phyloP scores from a whole-genome alignment of 1,139 yeast genomes.

The Pichia kudriavzevii region DNA sequence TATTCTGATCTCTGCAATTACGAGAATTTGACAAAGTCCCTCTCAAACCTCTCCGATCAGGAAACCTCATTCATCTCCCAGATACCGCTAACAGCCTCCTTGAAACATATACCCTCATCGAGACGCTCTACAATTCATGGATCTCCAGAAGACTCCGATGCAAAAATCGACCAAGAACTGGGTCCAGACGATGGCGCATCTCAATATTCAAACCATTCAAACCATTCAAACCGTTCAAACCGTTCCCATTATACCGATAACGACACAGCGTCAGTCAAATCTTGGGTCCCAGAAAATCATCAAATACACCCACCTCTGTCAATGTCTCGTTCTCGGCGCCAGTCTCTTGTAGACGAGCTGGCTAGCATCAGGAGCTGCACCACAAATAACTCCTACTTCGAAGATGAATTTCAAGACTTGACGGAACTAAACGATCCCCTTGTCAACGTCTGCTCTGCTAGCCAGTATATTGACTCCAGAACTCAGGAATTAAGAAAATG shows the following conservation, averaged over 20 bases:
- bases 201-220: conserved; percentile 4
- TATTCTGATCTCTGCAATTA: too few relatives aligned
- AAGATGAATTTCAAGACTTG: conserved; percentile 16
- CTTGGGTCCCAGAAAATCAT: conserved; percentile 9
- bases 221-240: conserved; percentile 27
- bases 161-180: conserved; percentile 14
- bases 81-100: too few relatives aligned
- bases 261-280: conserved; percentile 3
- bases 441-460: conserved; percentile 20
- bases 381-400: conserved; percentile 19
- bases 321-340: conserved; percentile 5
- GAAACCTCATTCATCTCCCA: background rate
- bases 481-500: conserved; percentile 17
- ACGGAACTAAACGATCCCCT: background rate
- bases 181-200: background rate
- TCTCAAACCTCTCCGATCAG: conserved; percentile 23
- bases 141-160: conserved; percentile 9
- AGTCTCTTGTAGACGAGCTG: conserved; percentile 15
- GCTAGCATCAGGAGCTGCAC: conserved; percentile 15
- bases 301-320: background rate
- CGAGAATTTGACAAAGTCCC: conserved; percentile 8
- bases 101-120: conserved; percentile 7
- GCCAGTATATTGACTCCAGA: conserved; percentile 18
- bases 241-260: conserved; percentile 15
- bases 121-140: conserved; percentile 13